Base-by-base conservation (phyloP, 140 eudicot species). In the Oenanthe javanica region DNA sequence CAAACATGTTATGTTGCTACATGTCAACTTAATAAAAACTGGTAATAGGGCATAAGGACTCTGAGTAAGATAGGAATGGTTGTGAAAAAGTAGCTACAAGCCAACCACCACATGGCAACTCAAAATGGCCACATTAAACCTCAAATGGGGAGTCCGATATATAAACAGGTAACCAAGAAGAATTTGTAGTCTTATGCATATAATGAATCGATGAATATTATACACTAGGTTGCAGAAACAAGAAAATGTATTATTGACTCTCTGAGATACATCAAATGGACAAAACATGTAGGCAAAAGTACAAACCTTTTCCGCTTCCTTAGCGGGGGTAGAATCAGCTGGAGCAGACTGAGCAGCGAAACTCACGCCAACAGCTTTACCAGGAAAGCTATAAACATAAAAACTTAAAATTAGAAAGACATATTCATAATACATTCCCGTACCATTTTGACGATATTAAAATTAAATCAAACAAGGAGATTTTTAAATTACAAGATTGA, bases 281-380 rank as follows among this genome's bases (percentile, higher is more conserved):
- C 31, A 31, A 31, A 31, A 31, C 31, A 46, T 25, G 38, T 43
- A 78, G 66, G 45, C 47, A 8, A 25, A 18, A 40, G 79, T 9
- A 86, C 79, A 52, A 45, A 90, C 93, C 93, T 88, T 87, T 74
- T 76, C 76, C 14, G 81, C 87, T 84, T 88, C 97, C 87, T 81
- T 82, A 18, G 86, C 94, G 9, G 94, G 92, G 55, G 96, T 89
- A 85, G 92, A 85, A 80, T 79, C 91, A 1, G 86, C 88, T 6
- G 96, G 69, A 74, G 92, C 82, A 82, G 86, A 79, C 67, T 85
- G 87, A 42, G 85, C 77, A 42, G 81, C 85, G 42, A 94, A 48
- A n/a, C 89, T 88, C 72, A 94, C 97, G 2, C 98, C 97, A 78
- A 79, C 89, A 78, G 96, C 96, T 83, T 86, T 88, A 54, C 98